A percentile compares a stretch with the other conserved stretches of the same genome.
Evolutionary conservation across 148 eudicot species (phyloP).

Genomic region (Camellia lanceoleosa): DNA sequence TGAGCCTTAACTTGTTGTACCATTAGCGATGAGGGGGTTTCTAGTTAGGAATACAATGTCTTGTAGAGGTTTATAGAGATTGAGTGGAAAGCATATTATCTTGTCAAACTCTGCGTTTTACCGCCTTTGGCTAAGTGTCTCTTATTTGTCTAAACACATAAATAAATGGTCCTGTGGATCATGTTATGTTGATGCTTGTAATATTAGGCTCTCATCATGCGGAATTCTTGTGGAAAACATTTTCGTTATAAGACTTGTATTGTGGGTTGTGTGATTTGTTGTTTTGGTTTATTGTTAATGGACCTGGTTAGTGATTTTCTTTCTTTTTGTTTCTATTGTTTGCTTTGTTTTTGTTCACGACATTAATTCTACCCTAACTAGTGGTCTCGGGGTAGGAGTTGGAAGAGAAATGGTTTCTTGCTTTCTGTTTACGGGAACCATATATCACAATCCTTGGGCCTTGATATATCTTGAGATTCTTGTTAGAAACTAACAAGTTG

Average conservation of each 20-base stretch:
- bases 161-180: neutral
- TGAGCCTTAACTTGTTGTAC: neutral
- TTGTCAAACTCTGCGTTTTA: neutral
- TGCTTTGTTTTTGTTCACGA: no score
- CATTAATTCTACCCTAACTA: neutral
- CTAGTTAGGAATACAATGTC: neutral
- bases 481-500: neutral
- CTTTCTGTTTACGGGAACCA: neutral
- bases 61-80: neutral
- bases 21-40: neutral
- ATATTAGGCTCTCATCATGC: neutral
- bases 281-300: neutral
- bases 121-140: neutral
- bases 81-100: neutral
- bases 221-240: no score
- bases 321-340: neutral
- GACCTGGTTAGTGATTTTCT: neutral
- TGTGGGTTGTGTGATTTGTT: neutral
- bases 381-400: no score
- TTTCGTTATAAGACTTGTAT: neutral
- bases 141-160: no score
- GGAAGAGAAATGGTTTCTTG: neutral
- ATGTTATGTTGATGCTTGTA: neutral
- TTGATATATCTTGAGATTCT: neutral
- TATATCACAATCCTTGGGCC: neutral